phyloP scores from a whole-genome alignment of 139 green algal species.

The Trebouxia sp. region DNA sequence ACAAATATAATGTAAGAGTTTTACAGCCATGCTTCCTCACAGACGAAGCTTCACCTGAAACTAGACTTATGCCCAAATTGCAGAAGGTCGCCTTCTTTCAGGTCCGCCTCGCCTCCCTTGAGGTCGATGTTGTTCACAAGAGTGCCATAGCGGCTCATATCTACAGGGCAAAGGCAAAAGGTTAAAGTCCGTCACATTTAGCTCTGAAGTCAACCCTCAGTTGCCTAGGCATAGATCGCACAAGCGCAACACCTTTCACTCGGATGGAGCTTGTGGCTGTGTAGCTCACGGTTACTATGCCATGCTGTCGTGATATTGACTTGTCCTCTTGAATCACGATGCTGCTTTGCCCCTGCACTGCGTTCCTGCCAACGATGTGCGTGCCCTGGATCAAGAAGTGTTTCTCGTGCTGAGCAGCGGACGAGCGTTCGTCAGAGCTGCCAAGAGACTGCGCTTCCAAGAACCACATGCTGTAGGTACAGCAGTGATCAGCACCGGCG shows the following conservation, averaged over 20 bases:
- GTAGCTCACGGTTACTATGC: not conserved
- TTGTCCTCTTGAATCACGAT: slow-evolving; percentile 16
- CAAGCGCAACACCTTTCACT: not conserved
- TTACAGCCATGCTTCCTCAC: no score
- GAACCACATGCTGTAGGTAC: slow-evolving; percentile 15
- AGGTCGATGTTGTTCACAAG: not conserved
- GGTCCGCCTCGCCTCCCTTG: not conserved
- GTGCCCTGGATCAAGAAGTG: not conserved
- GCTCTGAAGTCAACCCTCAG: no score
- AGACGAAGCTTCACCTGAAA: not conserved
- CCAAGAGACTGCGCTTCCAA: not conserved
- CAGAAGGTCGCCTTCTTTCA: slow-evolving; percentile 4
- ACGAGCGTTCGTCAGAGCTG: not conserved
- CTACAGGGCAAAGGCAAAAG: no score
- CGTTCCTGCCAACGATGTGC: not conserved
- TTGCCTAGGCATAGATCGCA: no score
- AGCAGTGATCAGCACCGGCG: no score
- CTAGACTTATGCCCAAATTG: slow-evolving; percentile 4
- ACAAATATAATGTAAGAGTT: no score
- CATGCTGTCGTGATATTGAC: not conserved
- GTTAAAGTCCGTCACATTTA: no score
- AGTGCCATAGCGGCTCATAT: slow-evolving; percentile 2
- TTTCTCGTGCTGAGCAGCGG: not conserved
- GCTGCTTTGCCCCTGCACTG: not conserved
- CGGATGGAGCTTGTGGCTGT: not conserved